These are phyloP conservation scores for Naganishia onofrii DNA, from an alignment of 768 basidiomycete genomes.

Conservation along the genomic window DNA sequence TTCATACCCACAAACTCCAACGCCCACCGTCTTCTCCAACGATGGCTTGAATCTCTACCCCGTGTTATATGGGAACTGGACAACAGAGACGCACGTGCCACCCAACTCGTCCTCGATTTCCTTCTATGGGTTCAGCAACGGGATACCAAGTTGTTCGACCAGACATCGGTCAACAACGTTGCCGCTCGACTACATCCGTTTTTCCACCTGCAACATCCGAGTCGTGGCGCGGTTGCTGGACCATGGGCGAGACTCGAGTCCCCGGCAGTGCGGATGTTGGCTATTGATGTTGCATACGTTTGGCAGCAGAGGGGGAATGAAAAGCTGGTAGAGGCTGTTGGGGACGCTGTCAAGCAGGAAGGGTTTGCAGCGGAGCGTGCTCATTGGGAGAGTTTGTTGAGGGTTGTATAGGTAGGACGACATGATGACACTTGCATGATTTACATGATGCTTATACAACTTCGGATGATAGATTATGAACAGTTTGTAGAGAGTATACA, in stretches of 20 bases:
- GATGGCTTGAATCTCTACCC: slow-evolving; percentile 75
- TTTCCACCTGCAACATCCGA: slow-evolving; percentile 74
- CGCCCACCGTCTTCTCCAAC: slow-evolving; percentile 45
- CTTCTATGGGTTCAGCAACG: too few relatives aligned
- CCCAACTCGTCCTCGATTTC: too few relatives aligned
- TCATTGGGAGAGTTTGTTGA: slow-evolving; percentile 1
- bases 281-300: slow-evolving; percentile 61
- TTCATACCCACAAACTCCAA: slow-evolving; percentile 34
- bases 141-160: slow-evolving; percentile 22
- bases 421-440: neutral
- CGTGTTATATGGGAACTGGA: slow-evolving; percentile 79
- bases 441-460: neutral
- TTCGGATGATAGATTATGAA: neutral
- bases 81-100: too few relatives aligned
- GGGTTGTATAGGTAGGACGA: slow-evolving; percentile 3
- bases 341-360: neutral
- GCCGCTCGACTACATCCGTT: slow-evolving; percentile 69
- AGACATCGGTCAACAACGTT: slow-evolving; percentile 59
- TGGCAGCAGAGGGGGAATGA: neutral
- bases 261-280: slow-evolving; percentile 58
- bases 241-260: slow-evolving; percentile 71
- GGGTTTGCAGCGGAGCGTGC: neutral
- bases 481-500: too few relatives aligned
- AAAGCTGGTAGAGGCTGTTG: neutral
- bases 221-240: slow-evolving; percentile 68